phyloP scores from a whole-genome alignment of 139 green algal genomes.

The Gonium pectorale region DNA sequence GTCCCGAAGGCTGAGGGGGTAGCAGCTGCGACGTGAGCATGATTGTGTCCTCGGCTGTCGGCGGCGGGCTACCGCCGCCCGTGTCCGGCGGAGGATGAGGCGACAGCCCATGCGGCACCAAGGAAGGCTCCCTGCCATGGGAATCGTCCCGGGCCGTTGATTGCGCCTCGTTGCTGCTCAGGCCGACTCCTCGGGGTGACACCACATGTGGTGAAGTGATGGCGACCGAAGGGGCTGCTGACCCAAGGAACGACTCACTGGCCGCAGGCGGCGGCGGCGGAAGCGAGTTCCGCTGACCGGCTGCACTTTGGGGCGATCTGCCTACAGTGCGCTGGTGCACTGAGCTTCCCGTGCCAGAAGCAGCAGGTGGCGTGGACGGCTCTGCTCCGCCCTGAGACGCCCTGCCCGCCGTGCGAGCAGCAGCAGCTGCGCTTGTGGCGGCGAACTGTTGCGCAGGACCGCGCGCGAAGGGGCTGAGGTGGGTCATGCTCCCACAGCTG shows the following conservation, averaged over 20 bases:
- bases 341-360: too few relatives aligned
- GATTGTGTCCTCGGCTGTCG: background rate
- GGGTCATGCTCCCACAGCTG: constrained; percentile 13
- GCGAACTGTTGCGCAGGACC: background rate
- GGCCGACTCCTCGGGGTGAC: too few relatives aligned
- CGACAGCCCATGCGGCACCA: background rate
- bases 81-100: background rate
- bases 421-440: background rate
- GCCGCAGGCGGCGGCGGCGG: background rate
- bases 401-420: background rate
- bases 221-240: background rate
- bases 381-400: background rate
- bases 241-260: background rate
- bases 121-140: background rate
- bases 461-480: constrained; percentile 24
- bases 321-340: too few relatives aligned
- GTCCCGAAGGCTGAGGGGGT: too few relatives aligned
- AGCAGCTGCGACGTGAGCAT: too few relatives aligned
- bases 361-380: too few relatives aligned
- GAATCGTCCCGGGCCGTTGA: too few relatives aligned
- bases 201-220: too few relatives aligned
- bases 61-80: background rate
- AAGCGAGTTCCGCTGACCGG: too few relatives aligned
- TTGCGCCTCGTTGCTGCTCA: too few relatives aligned
- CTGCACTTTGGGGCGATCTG: too few relatives aligned